Evolutionary conservation across 2,329 filamentous ascomycete genomes (phyloP).

Genomic region (Sphaerulina vaccinii): DNA sequence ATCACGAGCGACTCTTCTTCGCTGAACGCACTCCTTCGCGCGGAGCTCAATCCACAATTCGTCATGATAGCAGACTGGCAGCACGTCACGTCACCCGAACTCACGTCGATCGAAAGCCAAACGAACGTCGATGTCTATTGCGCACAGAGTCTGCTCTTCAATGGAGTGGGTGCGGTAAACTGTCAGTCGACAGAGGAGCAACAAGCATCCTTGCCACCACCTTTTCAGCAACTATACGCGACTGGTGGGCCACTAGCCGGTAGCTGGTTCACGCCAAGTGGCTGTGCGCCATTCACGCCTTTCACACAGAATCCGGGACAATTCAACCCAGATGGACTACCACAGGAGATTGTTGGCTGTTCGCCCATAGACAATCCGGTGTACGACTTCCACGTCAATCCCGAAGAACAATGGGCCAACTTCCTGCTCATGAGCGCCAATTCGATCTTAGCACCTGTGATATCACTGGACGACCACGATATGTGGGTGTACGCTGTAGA

Average conservation of each 20-base stretch:
- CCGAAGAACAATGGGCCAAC: conserved; percentile 18
- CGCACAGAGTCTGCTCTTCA: conserved; percentile 21
- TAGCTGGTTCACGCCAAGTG: conserved; percentile 8
- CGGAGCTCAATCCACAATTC: conserved; percentile 16
- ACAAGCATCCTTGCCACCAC: conserved; percentile 12
- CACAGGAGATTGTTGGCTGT: conserved; percentile 14
- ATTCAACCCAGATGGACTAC: conserved; percentile 10
- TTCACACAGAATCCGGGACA: conserved; percentile 11
- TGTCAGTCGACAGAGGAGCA: conserved; percentile 17
- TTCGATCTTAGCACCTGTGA: conserved; percentile 14
- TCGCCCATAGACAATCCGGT: conserved; percentile 5
- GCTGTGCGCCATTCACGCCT: conserved; percentile 16
- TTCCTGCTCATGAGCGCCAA: conserved; percentile 18
- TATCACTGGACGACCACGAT: conserved; percentile 21
- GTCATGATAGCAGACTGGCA: conserved; percentile 20
- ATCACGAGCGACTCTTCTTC: conserved; percentile 12
- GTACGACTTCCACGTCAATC: conserved; percentile 16
- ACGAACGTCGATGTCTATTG: conserved; percentile 19
- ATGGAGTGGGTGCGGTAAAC: conserved; percentile 18
- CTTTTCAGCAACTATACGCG: conserved; percentile 14
- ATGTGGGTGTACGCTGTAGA: conserved; percentile 25
- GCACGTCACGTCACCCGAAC: conserved; percentile 15
- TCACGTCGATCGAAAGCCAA: conserved; percentile 1
- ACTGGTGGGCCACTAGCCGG: conserved; percentile 8
- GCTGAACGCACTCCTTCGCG: conserved; percentile 6